Evolutionary conservation across 129 eudicot species (phyloP).

Genomic region (Pittosporum tobira): DNA sequence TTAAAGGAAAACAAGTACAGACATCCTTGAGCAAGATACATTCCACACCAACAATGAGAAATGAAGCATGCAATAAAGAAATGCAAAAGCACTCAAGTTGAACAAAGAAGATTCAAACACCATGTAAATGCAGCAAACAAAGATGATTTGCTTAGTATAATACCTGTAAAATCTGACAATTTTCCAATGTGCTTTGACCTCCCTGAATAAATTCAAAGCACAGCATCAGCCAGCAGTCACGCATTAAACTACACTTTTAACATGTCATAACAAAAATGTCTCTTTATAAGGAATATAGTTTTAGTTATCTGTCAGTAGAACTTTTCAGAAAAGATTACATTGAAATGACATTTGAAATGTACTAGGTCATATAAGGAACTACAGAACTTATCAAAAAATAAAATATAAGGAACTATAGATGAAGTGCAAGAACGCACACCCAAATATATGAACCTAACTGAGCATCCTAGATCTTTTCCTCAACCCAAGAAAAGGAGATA

Average conservation of each 20-base stretch:
- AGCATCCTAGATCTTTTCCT: neutral
- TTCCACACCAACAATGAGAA: neutral
- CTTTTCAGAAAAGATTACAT: neutral
- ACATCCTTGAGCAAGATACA: neutral
- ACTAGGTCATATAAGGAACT: no score
- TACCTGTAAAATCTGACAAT: slow-evolving; percentile 79
- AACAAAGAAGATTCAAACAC: no score
- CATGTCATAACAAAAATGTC: neutral
- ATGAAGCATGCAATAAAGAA: neutral
- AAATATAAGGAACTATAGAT: no score
- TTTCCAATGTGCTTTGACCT: slow-evolving; percentile 68
- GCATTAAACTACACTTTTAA: neutral
- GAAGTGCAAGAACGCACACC: no score
- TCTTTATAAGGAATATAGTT: neutral
- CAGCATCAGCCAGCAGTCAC: slow-evolving; percentile 2
- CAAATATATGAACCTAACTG: neutral
- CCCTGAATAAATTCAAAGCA: slow-evolving; percentile 28
- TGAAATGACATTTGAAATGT: no score
- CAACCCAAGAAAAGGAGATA: neutral
- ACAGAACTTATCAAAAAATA: no score
- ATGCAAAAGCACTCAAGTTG: neutral
- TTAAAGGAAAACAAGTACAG: no score
- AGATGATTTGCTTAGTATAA: neutral
- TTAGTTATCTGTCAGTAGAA: neutral
- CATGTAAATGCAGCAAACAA: neutral